phyloP scores from a whole-genome alignment of 768 basidiomycete genomes.

The Exsudoporus frostii region DNA sequence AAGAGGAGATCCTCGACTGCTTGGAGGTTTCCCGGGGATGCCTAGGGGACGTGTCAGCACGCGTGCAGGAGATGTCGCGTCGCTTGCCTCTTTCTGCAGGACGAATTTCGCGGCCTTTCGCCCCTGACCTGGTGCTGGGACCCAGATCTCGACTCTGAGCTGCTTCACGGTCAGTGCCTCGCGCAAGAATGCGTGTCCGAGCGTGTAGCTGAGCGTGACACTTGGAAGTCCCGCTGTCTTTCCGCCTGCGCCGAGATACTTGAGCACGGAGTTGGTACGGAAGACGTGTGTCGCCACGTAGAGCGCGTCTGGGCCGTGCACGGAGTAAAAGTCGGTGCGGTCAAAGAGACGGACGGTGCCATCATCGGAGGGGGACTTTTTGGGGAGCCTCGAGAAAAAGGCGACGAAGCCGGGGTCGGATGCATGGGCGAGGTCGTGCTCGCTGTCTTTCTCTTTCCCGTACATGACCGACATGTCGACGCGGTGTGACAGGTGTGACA shows the following conservation, averaged over 20 bases:
- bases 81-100: constrained; percentile 72
- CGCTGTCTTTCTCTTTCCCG: constrained; percentile 57
- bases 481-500: constrained; percentile 25
- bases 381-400: constrained; percentile 60
- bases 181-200: constrained; percentile 79
- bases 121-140: constrained; percentile 64
- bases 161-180: constrained; percentile 90
- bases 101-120: constrained; percentile 76
- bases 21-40: constrained; percentile 69
- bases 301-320: constrained; percentile 85
- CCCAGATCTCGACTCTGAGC: constrained; percentile 90
- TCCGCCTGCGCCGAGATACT: constrained; percentile 75
- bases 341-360: constrained; percentile 89
- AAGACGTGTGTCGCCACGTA: constrained; percentile 82
- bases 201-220: constrained; percentile 69
- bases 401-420: constrained; percentile 70
- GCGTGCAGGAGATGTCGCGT: not conserved
- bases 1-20: constrained; percentile 86
- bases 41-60: constrained; percentile 42
- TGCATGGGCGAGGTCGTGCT: constrained; percentile 27
- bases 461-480: constrained; percentile 58
- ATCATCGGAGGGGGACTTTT: constrained; percentile 62
- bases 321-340: constrained; percentile 81
- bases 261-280: constrained; percentile 88
- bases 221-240: constrained; percentile 63